Percentiles rank a stretch among this genome's conserved stretches.
These are phyloP conservation scores for Puccinia hordei DNA, from an alignment of 1,284 basidiomycete species.

Conservation along the genomic window DNA sequence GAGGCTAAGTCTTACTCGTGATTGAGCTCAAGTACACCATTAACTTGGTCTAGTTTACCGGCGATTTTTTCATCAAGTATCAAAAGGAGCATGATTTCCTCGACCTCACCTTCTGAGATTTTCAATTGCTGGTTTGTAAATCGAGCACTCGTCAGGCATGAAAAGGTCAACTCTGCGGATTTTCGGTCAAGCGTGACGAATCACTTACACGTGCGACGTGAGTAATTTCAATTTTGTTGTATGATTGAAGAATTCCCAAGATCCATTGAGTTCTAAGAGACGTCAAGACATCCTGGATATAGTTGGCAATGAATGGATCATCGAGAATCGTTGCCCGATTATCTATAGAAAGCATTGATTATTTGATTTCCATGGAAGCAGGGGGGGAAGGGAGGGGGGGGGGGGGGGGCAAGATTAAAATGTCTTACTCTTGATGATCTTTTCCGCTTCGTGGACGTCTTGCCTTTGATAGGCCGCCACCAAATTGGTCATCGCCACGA, in stretches of 20 bases:
- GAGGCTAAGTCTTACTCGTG: conserved; percentile 53
- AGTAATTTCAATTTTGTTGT: conserved; percentile 56
- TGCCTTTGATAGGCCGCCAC: conserved; percentile 93
- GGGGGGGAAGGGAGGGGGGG: no score
- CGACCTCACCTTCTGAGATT: conserved; percentile 81
- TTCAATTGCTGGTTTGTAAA: conserved; percentile 76
- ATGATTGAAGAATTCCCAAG: conserved; percentile 58
- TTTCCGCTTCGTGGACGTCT: conserved; percentile 94
- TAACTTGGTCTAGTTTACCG: conserved; percentile 92
- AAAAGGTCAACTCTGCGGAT: not conserved
- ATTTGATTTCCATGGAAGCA: not conserved
- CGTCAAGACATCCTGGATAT: conserved; percentile 58
- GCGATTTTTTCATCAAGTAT: conserved; percentile 94
- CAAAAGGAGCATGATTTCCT: conserved; percentile 86
- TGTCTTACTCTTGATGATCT: conserved; percentile 76
- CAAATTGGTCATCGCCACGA: conserved; percentile 95
- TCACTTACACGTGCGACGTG: conserved; percentile 52
- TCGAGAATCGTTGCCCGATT: conserved; percentile 57
- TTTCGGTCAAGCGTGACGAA: not conserved
- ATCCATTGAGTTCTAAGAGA: conserved; percentile 59
- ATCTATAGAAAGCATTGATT: conserved; percentile 40
- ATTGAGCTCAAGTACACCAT: conserved; percentile 85
- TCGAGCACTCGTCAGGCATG: not conserved
- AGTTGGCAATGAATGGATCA: conserved; percentile 58
- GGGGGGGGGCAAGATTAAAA: not conserved